phyloP scores from a whole-genome alignment of 805 yeast species.

The Kluyveromyces wickerhamii region DNA sequence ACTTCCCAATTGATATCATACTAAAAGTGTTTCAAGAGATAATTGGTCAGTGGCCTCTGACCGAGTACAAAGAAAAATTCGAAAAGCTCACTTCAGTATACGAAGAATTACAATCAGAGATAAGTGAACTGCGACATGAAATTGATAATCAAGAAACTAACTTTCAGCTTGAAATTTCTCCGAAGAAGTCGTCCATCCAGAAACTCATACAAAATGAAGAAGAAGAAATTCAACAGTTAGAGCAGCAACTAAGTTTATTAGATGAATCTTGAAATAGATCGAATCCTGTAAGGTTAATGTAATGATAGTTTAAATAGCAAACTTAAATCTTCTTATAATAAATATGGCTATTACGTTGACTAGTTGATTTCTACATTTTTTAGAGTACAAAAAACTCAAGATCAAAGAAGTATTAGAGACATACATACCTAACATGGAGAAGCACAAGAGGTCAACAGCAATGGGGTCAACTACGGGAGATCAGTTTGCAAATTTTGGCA shows the following conservation, averaged over 20 bases:
- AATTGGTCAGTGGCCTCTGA: conserved; percentile 30
- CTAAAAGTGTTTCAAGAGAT: conserved; percentile 27
- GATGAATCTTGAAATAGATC: no score
- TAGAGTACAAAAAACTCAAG: no score
- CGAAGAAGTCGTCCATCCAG: conserved; percentile 27
- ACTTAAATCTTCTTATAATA: no score
- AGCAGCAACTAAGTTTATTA: conserved; percentile 25
- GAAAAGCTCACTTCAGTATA: conserved; percentile 39
- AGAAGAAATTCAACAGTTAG: conserved; percentile 37
- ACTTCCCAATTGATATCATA: conserved; percentile 24
- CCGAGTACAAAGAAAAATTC: conserved; percentile 35
- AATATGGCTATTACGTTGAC: no score
- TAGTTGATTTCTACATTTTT: no score
- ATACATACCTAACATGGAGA: no score
- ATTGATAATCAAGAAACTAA: conserved; percentile 11
- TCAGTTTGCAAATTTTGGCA: conserved; percentile 33
- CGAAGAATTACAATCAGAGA: conserved; percentile 32
- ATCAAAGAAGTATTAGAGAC: no score
- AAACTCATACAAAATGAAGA: conserved; percentile 40
- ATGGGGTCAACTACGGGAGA: conserved; percentile 14
- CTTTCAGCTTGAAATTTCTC: conserved; percentile 19
- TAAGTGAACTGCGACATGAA: conserved; percentile 23
- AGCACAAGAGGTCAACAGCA: no score
- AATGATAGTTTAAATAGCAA: conserved; percentile 5
- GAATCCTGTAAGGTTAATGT: no score